Evolutionary conservation across 192 early-diverging fungal species (phyloP), one percentile per base, ranked within the genome.

Genomic region (Paraglomus brasilianum): DNA sequence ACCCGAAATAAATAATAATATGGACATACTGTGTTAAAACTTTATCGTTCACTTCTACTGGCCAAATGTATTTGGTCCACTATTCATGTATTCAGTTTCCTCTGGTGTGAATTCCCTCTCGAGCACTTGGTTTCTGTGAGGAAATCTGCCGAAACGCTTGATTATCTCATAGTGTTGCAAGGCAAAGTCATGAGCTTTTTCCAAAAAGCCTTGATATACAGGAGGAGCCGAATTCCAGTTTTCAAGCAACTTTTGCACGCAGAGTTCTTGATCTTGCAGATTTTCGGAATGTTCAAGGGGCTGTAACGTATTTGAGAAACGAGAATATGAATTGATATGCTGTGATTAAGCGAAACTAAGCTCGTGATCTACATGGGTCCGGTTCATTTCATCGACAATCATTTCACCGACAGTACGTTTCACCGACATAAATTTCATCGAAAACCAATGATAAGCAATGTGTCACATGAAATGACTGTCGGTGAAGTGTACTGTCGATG

Each of bases 271-370:
- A 44, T 86, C 84, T 69, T 82, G 76, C 13, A 80, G 46, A 24
- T 81, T 77, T 69, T 88, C 87, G 0, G 87, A 86, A 60, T 88
- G 87, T 77, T 83, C 82, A 49, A 88, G 66, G 19, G 87, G 87
- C 79, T 80, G 48, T 44, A 41, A 64, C 5, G 5, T 14, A 56
- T 17, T 17, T 56, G 21, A 17, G 1, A 2, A 56, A 56, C 9
- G 36, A 56, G 19, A 41, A 42, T 41, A 5, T 60, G 38, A 17
- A 40, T n/a, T n/a, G n/a, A n/a, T 0, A 1, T 61, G 14, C 15
- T 14, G 13, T 36, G 21, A n/a, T 9, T 39, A 39, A 45, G 5
- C 7, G 4, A 43, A n/a, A 62, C 5, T 63, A 24, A 15, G 40
- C 17, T 24, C 8, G 7, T 46, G 40, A 63, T 8, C 30, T n/a